A percentile compares a stretch with the other conserved stretches of the same genome.
Conservation (phyloP, 805 yeast genomes). For the Wickerhamomyces sydowiorum region DNA sequence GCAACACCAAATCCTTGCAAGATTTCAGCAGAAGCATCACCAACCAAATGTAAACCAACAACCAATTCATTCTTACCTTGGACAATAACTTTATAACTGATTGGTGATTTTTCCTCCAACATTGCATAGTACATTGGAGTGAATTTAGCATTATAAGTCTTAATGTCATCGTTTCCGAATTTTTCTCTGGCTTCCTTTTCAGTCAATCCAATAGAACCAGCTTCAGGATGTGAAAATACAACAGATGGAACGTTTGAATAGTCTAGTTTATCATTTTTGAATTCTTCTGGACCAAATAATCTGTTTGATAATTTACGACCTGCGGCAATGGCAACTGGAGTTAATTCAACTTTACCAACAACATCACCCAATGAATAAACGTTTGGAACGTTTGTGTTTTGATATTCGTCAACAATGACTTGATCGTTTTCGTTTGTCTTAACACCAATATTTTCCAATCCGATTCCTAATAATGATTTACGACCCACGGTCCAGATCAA, state of each 20-base stretch:
- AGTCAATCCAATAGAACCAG: slow-evolving; percentile 86
- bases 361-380: slow-evolving; percentile 92
- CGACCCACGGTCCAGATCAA: slow-evolving; percentile 95
- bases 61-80: slow-evolving; percentile 85
- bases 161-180: slow-evolving; percentile 76
- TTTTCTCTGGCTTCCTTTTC: slow-evolving; percentile 72
- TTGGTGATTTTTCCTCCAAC: slow-evolving; percentile 72
- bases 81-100: slow-evolving; percentile 77
- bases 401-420: slow-evolving; percentile 81
- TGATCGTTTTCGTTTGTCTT: slow-evolving; percentile 53
- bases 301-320: slow-evolving; percentile 93
- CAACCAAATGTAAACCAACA: slow-evolving; percentile 91
- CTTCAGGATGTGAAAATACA: slow-evolving; percentile 98
- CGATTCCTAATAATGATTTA: slow-evolving; percentile 65
- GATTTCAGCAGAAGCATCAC: slow-evolving; percentile 87
- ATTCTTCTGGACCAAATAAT: slow-evolving; percentile 74
- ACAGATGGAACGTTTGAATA: slow-evolving; percentile 87
- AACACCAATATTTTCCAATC: slow-evolving; percentile 72
- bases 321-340: slow-evolving; percentile 98
- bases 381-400: slow-evolving; percentile 65
- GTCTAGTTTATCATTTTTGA: slow-evolving; percentile 74
- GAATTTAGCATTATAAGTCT: slow-evolving; percentile 77
- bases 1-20: slow-evolving; percentile 99
- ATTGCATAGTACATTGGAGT: slow-evolving; percentile 92
- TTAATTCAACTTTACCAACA: slow-evolving; percentile 85